Evolutionary conservation across 192 early-diverging fungal species (phyloP).

Genomic region (Linnemannia schmuckeri): DNA sequence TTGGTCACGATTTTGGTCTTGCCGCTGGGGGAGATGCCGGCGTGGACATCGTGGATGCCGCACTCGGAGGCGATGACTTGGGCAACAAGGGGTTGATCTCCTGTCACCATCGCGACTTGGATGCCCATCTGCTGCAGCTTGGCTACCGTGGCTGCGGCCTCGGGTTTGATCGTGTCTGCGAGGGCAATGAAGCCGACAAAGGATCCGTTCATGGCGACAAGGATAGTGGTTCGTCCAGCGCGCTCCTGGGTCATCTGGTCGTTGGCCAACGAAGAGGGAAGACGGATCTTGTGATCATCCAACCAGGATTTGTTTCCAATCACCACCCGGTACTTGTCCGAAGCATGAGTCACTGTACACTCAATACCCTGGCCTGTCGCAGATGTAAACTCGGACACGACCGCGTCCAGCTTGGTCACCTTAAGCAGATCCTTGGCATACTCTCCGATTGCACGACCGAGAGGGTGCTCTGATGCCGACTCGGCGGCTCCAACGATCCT

Average conservation of each 20-base stretch:
- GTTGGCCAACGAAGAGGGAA: conserved; percentile 56
- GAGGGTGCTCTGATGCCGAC: conserved; percentile 87
- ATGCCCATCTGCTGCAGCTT: conserved; percentile 82
- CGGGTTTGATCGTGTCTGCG: conserved; percentile 88
- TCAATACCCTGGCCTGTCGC: conserved; percentile 78
- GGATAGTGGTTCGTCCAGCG: conserved; percentile 83
- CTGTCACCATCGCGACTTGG: conserved; percentile 92
- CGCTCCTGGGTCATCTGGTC: conserved; percentile 69
- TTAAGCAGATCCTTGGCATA: conserved; percentile 66
- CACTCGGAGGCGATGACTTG: conserved; percentile 83
- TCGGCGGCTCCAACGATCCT: conserved; percentile 85
- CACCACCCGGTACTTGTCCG: conserved; percentile 59
- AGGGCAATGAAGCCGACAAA: conserved; percentile 82
- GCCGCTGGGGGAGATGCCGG: conserved; percentile 90
- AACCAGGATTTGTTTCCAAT: conserved; percentile 85
- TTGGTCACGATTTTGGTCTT: conserved; percentile 83
- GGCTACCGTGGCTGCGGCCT: conserved; percentile 76
- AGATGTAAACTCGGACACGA: conserved; percentile 72
- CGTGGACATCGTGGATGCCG: conserved; percentile 89
- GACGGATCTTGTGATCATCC: conserved; percentile 48
- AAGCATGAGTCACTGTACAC: conserved; percentile 62
- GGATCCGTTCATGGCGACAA: conserved; percentile 74
- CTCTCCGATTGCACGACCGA: conserved; percentile 82
- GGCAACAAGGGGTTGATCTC: conserved; percentile 91
- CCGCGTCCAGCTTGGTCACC: conserved; percentile 54